Conservation (phyloP, 108 stramenopile species). For the Conticribra weissflogii region DNA sequence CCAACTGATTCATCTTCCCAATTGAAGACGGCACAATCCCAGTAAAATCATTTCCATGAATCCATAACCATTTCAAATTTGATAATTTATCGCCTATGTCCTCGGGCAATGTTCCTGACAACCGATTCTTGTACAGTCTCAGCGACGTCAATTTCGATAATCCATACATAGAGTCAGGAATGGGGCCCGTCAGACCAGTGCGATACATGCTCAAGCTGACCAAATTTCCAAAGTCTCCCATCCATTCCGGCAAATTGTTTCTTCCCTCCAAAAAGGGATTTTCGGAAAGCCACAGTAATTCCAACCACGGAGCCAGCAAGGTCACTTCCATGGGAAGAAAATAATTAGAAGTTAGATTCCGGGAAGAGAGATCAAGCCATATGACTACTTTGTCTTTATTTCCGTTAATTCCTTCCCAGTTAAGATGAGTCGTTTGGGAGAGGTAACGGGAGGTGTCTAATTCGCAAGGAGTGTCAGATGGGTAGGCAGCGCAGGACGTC, state of each 20-base stretch:
- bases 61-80: conserved; percentile 45
- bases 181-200: conserved; percentile 21
- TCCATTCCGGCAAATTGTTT: conserved; percentile 27
- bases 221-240: conserved; percentile 34
- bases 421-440: conserved; percentile 16
- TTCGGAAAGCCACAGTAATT: conserved; percentile 39
- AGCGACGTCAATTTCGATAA: conserved; percentile 27
- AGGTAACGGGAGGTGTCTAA: conserved; percentile 17
- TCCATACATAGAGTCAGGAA: conserved; percentile 27
- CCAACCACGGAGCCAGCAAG: conserved; percentile 29
- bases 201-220: conserved; percentile 17
- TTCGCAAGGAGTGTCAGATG: conserved; percentile 2
- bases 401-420: conserved; percentile 39
- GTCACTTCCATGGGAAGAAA: conserved; percentile 36
- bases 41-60: conserved; percentile 46
- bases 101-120: conserved; percentile 21
- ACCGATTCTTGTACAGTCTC: conserved; percentile 37
- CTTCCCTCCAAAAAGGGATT: conserved; percentile 22
- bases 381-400: conserved; percentile 18
- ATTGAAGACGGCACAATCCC: conserved; percentile 27
- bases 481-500: conserved; percentile 23
- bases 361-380: conserved; percentile 35
- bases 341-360: background rate
- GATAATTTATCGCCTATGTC: conserved; percentile 22
- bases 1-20: conserved; percentile 21